phyloP scores from a whole-genome alignment of 495 filamentous ascomycete genomes.

The Penicillium canariense region DNA sequence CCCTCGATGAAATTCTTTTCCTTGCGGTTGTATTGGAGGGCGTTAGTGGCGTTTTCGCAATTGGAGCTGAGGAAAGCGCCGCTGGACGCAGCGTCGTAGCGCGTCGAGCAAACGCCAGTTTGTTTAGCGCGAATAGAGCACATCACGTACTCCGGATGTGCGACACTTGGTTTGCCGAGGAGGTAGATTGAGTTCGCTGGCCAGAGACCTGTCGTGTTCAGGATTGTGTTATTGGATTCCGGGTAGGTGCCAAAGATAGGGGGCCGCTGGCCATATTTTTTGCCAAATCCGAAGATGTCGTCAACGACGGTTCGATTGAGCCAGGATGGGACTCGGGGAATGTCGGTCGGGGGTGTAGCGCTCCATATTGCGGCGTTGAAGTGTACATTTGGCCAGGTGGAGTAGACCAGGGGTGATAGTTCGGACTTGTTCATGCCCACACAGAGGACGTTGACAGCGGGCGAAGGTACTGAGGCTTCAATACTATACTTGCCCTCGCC shows the following conservation, averaged over 20 bases:
- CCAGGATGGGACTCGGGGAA: conserved; percentile 33
- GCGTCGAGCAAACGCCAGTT: conserved; percentile 59
- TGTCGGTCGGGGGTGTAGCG: conserved; percentile 8
- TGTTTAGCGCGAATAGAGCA: conserved; percentile 60
- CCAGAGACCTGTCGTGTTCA: conserved; percentile 47
- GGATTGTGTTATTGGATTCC: conserved; percentile 59
- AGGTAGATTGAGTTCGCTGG: conserved; percentile 58
- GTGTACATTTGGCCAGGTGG: conserved; percentile 48
- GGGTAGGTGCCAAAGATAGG: conserved; percentile 67
- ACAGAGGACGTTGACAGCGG: conserved; percentile 68
- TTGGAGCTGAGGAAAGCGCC: conserved; percentile 52
- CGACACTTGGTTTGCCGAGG: conserved; percentile 48
- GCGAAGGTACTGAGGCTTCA: conserved; percentile 61
- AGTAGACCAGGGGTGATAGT: conserved; percentile 60
- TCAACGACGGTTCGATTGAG: conserved; percentile 62
- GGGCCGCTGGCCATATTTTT: conserved; percentile 45
- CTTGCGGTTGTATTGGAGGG: conserved; percentile 49
- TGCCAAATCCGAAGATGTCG: conserved; percentile 64
- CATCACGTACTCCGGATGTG: conserved; percentile 51
- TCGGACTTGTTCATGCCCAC: conserved; percentile 57
- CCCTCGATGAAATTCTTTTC: conserved; percentile 32
- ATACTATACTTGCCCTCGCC: conserved; percentile 66
- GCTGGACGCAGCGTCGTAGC: conserved; percentile 54
- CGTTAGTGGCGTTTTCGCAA: conserved; percentile 56
- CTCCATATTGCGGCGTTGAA: conserved; percentile 39